These are phyloP conservation scores for Leccinum ponderosum DNA, from an alignment of 1,284 basidiomycete genomes.

Conservation along the genomic window DNA sequence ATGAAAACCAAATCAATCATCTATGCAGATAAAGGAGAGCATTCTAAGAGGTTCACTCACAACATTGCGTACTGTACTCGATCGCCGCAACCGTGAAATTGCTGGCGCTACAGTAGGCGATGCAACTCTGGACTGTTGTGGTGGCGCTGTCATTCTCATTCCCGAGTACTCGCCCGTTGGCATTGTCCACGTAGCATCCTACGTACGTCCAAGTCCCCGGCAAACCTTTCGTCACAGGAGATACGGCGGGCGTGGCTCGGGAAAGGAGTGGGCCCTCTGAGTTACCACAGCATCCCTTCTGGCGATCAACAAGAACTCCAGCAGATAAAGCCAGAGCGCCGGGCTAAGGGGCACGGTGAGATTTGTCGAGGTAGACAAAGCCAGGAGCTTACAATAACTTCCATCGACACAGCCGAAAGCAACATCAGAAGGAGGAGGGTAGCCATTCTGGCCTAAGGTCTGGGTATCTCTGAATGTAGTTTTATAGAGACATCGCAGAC, in stretches of 20 bases:
- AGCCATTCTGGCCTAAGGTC: slow-evolving; percentile 9
- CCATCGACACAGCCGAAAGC: neutral
- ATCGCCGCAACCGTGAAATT: slow-evolving; percentile 51
- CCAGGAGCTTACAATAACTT: slow-evolving; percentile 1
- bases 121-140: slow-evolving; percentile 49
- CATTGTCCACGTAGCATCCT: slow-evolving; percentile 47
- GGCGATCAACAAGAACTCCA: neutral
- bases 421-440: slow-evolving; percentile 2
- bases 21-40: neutral
- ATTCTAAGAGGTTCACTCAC: slow-evolving; percentile 38
- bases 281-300: neutral
- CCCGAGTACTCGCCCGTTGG: slow-evolving; percentile 49
- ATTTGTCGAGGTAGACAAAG: neutral
- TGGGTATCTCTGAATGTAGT: neutral
- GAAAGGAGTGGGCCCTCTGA: neutral
- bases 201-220: slow-evolving; percentile 50
- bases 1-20: slow-evolving; percentile 4
- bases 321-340: neutral
- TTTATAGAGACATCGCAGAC: slow-evolving; percentile 2
- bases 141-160: slow-evolving; percentile 31
- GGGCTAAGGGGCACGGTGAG: slow-evolving; percentile 9
- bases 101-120: slow-evolving; percentile 41
- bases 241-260: slow-evolving; percentile 29
- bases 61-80: slow-evolving; percentile 54
- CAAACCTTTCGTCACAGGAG: slow-evolving; percentile 50